Conservation (phyloP, 352 stramenopile genomes). For the Pythium vanterpoolii region DNA sequence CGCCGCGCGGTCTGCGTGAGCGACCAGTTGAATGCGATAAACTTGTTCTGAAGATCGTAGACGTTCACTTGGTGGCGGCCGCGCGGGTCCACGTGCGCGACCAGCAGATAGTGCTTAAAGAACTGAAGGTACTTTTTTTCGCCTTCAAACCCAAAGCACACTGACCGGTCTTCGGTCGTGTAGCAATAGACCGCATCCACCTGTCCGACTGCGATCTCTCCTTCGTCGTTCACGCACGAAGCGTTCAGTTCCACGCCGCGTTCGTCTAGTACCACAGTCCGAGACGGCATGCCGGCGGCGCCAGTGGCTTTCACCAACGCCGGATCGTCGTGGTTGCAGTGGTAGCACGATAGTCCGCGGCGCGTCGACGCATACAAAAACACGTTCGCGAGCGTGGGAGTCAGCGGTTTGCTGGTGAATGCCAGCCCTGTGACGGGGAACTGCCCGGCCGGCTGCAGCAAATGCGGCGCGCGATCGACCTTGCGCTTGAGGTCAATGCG, state of each 20-base stretch:
- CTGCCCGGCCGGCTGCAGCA: conserved; percentile 77
- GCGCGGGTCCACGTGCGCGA: conserved; percentile 78
- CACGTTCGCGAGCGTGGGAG: conserved; percentile 52
- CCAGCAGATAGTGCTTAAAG: conserved; percentile 87
- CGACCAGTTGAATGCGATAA: conserved; percentile 91
- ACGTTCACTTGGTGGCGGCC: conserved; percentile 86
- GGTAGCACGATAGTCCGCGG: conserved; percentile 79
- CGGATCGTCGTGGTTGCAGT: conserved; percentile 82
- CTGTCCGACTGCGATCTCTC: conserved; percentile 79
- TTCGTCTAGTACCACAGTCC: conserved; percentile 77
- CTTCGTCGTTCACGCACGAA: conserved; percentile 82
- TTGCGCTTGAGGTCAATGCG: conserved; percentile 75
- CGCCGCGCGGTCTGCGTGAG: conserved; percentile 38
- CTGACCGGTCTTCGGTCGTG: conserved; percentile 81
- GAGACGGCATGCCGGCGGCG: conserved; percentile 50
- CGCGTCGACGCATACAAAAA: conserved; percentile 80
- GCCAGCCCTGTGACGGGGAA: conserved; percentile 71
- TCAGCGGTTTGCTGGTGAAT: conserved; percentile 81
- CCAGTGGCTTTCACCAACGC: conserved; percentile 68
- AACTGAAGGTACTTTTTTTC: conserved; percentile 86
- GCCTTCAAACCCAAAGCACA: conserved; percentile 87
- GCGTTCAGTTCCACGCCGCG: conserved; percentile 79
- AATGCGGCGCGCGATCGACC: conserved; percentile 58
- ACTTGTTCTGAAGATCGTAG: conserved; percentile 92
- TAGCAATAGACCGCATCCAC: conserved; percentile 89